Evolutionary conservation across 345 rosid genomes (phyloP), one percentile per base, ranked within the genome.

Genomic region (Camelina neglecta): DNA sequence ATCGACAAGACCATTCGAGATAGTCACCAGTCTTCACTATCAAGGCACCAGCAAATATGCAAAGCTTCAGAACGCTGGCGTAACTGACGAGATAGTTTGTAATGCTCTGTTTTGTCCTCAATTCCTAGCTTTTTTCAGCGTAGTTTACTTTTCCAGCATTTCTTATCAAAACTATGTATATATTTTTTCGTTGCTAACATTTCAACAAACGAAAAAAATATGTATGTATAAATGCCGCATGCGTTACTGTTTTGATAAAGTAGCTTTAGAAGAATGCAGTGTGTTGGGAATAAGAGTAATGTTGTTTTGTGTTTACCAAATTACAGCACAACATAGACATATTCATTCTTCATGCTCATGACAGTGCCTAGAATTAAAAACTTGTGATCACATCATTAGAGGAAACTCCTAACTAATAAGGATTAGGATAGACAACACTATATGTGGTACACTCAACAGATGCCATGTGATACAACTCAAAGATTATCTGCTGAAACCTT

Each of bases 401-500:
- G 29, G 72, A 45, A 64, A 76, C 80, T 76, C 71, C 67, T 56
- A 77, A 71, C 80, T 57, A 77, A 54, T 36, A 69, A 35, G 75
- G 20, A 62, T 35, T 45, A 69, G 65, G 71, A 76, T 63, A 70
- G 53, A 63, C 60, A 71, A 59, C 58, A 71, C 72, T 77, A 76
- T 67, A 77, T 38, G 75, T 44, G 73, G 33, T 69, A 71, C 71
- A 77, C 72, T 70, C 61, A 48, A 70, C 26, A 76, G 16, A 69
- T 55, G 59, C 65, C 59, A 76, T 56, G 41, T 54, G 51, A 63
- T 76, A 71, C 61, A 77, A 71, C 45, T 71, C 80, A 77, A 8
- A 83, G 68, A 73, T 86, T 80, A 44, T 75, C 73, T 69, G 85
- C 84, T 7, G 87, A 83, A 79, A 80, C 85, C 84, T 84, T 84